Evolutionary conservation across 2,329 filamentous ascomycete genomes (phyloP).

Genomic region (Pseudocercospora pini-densiflorae): DNA sequence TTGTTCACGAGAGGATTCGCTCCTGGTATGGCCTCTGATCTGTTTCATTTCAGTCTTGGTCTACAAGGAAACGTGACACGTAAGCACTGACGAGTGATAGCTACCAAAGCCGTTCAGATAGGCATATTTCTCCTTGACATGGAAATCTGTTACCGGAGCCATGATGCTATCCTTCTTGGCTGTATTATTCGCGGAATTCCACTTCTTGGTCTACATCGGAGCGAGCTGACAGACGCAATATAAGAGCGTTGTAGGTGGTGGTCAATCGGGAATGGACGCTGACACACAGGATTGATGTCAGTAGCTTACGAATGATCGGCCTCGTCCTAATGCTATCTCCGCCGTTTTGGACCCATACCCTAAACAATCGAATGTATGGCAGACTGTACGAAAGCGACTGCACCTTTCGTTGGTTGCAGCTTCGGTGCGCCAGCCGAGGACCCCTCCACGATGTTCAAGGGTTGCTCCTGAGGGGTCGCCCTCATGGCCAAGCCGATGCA

Average conservation of each 20-base stretch:
- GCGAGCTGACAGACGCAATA: neutral
- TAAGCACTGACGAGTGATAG: slow-evolving; percentile 64
- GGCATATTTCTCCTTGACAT: slow-evolving; percentile 67
- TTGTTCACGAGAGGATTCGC: slow-evolving; percentile 76
- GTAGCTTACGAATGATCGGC: neutral
- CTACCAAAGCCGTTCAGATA: slow-evolving; percentile 79
- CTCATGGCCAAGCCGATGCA: neutral
- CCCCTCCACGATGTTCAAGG: neutral
- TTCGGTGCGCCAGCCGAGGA: neutral
- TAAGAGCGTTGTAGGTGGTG: neutral
- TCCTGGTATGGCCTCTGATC: slow-evolving; percentile 71
- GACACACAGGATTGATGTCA: neutral
- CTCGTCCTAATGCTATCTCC: too few relatives aligned
- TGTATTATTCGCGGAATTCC: neutral
- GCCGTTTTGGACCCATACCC: neutral
- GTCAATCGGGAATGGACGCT: neutral
- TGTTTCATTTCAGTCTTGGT: slow-evolving; percentile 4
- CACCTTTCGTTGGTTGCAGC: neutral
- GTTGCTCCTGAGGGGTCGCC: neutral
- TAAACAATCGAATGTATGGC: neutral
- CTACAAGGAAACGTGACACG: neutral
- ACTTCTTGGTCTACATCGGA: neutral
- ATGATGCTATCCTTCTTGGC: neutral
- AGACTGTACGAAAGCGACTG: neutral
- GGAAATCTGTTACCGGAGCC: slow-evolving; percentile 63